Conservation (phyloP, 495 filamentous ascomycete species). For the Aspergillus cristatus region DNA sequence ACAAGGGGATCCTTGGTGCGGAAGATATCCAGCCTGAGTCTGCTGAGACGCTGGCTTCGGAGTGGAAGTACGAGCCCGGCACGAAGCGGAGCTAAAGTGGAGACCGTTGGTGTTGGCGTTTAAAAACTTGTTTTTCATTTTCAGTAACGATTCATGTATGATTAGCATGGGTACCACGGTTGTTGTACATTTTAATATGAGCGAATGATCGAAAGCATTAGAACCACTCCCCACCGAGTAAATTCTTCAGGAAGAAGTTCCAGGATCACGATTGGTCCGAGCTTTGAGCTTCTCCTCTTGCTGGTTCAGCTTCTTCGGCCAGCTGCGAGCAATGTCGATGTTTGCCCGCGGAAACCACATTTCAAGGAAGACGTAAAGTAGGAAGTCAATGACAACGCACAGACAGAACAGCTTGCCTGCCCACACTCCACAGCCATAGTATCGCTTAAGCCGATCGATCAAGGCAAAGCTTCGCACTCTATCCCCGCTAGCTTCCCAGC, state of each 20-base stretch:
- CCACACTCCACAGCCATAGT: slow-evolving; percentile 99
- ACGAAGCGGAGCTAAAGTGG: slow-evolving; percentile 14
- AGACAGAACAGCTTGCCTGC: slow-evolving; percentile 94
- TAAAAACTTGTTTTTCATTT: not conserved
- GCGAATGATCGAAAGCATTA: not conserved
- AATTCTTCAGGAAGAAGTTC: too few species aligned
- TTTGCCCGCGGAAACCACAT: slow-evolving; percentile 72
- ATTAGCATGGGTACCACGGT: slow-evolving; percentile 10
- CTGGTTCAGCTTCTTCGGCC: slow-evolving; percentile 63
- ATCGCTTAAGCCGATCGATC: slow-evolving; percentile 88
- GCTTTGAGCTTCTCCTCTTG: too few species aligned
- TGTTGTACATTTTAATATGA: slow-evolving; percentile 1
- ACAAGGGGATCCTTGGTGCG: slow-evolving; percentile 26
- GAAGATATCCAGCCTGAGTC: slow-evolving; percentile 35
- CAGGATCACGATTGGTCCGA: too few species aligned
- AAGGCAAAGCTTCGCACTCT: slow-evolving; percentile 77
- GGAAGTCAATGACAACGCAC: slow-evolving; percentile 86
- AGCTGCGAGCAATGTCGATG: slow-evolving; percentile 83
- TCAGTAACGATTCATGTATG: not conserved
- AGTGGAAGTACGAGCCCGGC: slow-evolving; percentile 30
- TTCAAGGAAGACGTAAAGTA: slow-evolving; percentile 80
- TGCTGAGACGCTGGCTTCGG: slow-evolving; percentile 38
- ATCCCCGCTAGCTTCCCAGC: slow-evolving; percentile 61
- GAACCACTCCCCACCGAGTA: too few species aligned
- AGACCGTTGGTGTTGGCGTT: not conserved